Percentiles rank a stretch among this genome's conserved stretches.
Evolutionary conservation across 2,329 filamentous ascomycete species (phyloP).

Genomic region (Venturiaceae sp.): DNA sequence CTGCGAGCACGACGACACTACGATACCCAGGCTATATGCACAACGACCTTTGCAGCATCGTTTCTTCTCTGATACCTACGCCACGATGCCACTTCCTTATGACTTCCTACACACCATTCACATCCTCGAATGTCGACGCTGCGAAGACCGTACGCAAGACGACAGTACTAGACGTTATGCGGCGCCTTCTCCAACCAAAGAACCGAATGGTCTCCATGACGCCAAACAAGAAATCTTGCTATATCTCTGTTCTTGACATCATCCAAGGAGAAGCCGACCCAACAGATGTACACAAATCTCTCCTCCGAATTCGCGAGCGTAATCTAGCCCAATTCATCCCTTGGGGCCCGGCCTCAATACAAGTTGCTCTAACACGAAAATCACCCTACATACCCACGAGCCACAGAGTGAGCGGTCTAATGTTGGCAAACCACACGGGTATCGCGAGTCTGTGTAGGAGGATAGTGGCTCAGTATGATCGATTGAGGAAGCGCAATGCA

Average conservation of each 20-base stretch:
- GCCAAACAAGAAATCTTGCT: conserved; percentile 94
- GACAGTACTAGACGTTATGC: conserved; percentile 96
- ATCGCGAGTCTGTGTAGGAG: conserved; percentile 95
- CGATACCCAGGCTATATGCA: conserved; percentile 99
- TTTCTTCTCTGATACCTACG: conserved; percentile 91
- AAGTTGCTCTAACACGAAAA: conserved; percentile 92
- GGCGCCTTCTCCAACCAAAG: conserved; percentile 88
- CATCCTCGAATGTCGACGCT: conserved; percentile 89
- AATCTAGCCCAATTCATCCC: conserved; percentile 93
- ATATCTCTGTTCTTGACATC: conserved; percentile 97
- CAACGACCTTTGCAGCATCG: conserved; percentile 94
- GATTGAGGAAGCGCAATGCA: conserved; percentile 90
- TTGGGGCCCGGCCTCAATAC: conserved; percentile 95
- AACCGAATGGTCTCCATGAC: conserved; percentile 98
- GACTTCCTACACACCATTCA: conserved; percentile 97
- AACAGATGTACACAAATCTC: conserved; percentile 92
- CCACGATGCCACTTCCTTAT: conserved; percentile 97
- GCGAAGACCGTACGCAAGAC: conserved; percentile 98
- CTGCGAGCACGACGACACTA: conserved; percentile 89
- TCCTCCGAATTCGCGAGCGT: conserved; percentile 89
- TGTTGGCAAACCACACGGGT: conserved; percentile 96
- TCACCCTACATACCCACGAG: conserved; percentile 93
- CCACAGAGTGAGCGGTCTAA: conserved; percentile 88
- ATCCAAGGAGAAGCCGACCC: conserved; percentile 98
- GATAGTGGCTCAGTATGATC: conserved; percentile 85